These are phyloP conservation scores for Acacia concinna DNA, from an alignment of 331 rosid species.

Conservation along the genomic window DNA sequence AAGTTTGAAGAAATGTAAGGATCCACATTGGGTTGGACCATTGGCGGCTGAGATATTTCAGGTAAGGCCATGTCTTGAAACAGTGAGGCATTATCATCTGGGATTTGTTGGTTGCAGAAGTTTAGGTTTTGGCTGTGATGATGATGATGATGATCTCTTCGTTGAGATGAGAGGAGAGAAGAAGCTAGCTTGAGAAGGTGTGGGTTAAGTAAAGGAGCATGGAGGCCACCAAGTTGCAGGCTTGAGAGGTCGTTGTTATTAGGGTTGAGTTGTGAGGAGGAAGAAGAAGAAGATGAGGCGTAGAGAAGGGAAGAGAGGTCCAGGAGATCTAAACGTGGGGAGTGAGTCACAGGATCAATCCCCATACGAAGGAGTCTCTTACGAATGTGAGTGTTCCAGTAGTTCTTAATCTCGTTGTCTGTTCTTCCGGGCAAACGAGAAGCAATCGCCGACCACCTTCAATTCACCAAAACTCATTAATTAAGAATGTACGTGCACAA, in stretches of 20 bases:
- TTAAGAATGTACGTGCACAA: too few species aligned
- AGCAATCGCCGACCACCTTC: constrained; percentile 94
- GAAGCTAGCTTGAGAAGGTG: constrained; percentile 69
- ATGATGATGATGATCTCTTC: constrained; percentile 10
- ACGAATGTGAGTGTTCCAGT: constrained; percentile 94
- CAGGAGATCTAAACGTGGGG: constrained; percentile 72
- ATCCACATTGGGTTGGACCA: constrained; percentile 29
- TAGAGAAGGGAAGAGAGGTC: constrained; percentile 71
- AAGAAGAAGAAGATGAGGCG: constrained; percentile 42
- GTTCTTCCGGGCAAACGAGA: constrained; percentile 89
- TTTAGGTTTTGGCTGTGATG: constrained; percentile 14
- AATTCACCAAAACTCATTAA: not conserved
- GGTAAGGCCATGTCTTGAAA: constrained; percentile 27
- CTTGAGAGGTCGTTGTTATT: not conserved
- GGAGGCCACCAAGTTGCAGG: not conserved
- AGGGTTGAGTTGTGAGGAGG: constrained; percentile 24
- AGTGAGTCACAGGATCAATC: constrained; percentile 90
- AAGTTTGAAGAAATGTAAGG: constrained; percentile 37
- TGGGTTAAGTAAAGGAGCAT: constrained; percentile 38
- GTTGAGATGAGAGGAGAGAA: constrained; percentile 55
- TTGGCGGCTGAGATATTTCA: not conserved
- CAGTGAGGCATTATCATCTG: constrained; percentile 23
- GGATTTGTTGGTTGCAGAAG: not conserved
- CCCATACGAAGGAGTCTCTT: constrained; percentile 89
- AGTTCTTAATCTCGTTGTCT: constrained; percentile 91